Evolutionary conservation across 2,329 filamentous ascomycete genomes (phyloP).

Genomic region (Epichloe scottii): DNA sequence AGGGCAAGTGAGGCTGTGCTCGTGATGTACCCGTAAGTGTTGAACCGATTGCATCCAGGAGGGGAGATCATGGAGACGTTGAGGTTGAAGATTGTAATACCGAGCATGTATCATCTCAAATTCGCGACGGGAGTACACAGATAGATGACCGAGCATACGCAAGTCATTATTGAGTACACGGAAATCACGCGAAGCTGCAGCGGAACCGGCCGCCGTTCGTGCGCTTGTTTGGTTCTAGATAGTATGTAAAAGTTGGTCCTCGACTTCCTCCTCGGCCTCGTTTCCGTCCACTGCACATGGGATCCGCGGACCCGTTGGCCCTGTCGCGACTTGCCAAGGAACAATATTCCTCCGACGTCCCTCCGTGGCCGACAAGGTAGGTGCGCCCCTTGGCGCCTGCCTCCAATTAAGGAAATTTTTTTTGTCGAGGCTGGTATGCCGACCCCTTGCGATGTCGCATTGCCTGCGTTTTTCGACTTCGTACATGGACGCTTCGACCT

Average conservation of each 20-base stretch:
- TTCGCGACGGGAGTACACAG: background rate
- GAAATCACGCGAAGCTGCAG: no score
- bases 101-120: no score
- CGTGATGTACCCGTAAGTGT: no score
- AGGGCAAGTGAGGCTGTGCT: no score
- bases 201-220: background rate
- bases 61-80: no score
- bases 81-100: no score
- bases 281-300: background rate
- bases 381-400: background rate
- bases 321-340: background rate
- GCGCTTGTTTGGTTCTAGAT: background rate
- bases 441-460: background rate
- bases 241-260: no score
- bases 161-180: background rate
- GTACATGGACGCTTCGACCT: background rate
- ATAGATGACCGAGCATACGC: background rate
- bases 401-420: slow-evolving; percentile 2
- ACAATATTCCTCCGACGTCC: background rate
- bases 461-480: background rate
- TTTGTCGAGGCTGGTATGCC: background rate
- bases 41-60: no score
- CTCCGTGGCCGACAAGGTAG: background rate
- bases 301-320: slow-evolving; percentile 5
- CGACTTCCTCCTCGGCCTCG: no score